Percentiles rank a stretch among this genome's conserved stretches.
phyloP scores from a whole-genome alignment of 345 rosid genomes.

The Eucalyptus pauciflora region DNA sequence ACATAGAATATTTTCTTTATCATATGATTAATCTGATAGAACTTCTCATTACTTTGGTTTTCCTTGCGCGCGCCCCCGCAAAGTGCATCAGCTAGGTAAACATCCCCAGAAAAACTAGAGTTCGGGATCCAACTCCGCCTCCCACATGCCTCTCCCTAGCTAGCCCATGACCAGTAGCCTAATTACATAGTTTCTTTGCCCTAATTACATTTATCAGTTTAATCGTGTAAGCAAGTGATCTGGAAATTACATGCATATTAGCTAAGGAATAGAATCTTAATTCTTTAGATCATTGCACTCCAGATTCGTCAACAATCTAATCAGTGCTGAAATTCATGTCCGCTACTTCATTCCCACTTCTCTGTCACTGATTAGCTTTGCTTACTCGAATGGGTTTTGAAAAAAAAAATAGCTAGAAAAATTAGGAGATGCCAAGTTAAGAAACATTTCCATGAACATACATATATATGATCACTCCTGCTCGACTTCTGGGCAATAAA shows the following conservation, averaged over 20 bases:
- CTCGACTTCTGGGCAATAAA: background rate
- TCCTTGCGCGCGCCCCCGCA: background rate
- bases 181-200: background rate
- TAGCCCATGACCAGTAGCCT: background rate
- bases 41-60: background rate
- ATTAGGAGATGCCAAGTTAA: background rate
- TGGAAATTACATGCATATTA: background rate
- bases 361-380: background rate
- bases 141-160: background rate
- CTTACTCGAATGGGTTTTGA: background rate
- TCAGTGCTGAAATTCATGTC: background rate
- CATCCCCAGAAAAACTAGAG: background rate
- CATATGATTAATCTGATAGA: background rate
- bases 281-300: background rate
- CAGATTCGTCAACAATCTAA: background rate
- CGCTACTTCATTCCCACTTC: background rate
- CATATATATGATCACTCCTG: background rate
- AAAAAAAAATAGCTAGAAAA: background rate
- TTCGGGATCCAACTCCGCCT: background rate
- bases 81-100: background rate
- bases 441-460: background rate
- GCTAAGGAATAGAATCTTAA: background rate
- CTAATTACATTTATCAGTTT: background rate
- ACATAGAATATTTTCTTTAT: background rate
- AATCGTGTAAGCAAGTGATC: background rate